Conservation (phyloP, 2,329 filamentous ascomycete genomes). For the Clonostachys chloroleuca region DNA sequence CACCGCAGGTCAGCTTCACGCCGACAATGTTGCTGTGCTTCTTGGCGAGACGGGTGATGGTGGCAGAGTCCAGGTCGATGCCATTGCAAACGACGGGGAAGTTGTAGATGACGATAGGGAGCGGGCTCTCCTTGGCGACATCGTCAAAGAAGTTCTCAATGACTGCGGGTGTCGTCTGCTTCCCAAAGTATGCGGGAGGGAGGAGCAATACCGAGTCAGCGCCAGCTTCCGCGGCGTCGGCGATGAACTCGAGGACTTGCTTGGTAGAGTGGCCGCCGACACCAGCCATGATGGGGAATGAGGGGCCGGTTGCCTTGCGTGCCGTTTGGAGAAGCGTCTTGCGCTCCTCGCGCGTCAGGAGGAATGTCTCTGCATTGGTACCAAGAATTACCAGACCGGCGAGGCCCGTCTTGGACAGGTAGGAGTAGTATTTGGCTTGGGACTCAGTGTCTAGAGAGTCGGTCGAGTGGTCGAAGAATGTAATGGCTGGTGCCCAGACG, state of each 20-base stretch:
- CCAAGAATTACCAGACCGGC: conserved; percentile 50
- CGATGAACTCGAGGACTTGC: conserved; percentile 56
- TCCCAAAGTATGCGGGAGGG: conserved; percentile 61
- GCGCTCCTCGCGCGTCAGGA: conserved; percentile 55
- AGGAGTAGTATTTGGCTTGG: conserved; percentile 45
- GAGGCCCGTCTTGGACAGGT: conserved; percentile 40
- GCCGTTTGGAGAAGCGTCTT: conserved; percentile 51
- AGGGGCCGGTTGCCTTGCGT: conserved; percentile 74
- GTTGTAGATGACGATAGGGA: conserved; percentile 63
- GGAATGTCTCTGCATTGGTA: conserved; percentile 51
- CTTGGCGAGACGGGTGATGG: conserved; percentile 50
- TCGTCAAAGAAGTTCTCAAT: conserved; percentile 56
- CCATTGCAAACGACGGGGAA: conserved; percentile 67
- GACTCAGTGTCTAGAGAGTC: conserved; percentile 41
- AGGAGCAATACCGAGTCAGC: conserved; percentile 59
- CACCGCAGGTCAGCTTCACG: conserved; percentile 58
- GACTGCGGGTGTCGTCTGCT: conserved; percentile 52
- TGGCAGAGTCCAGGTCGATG: conserved; percentile 62
- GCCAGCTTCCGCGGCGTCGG: conserved; percentile 55
- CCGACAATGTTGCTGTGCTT: conserved; percentile 48
- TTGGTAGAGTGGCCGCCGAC: conserved; percentile 61
- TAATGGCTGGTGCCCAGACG: conserved; percentile 48
- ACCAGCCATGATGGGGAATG: conserved; percentile 80
- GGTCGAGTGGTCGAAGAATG: conserved; percentile 44
- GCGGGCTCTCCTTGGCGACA: conserved; percentile 40